Conservation (phyloP, 202 grass and related monocot genomes). For the Setaria viridis region DNA sequence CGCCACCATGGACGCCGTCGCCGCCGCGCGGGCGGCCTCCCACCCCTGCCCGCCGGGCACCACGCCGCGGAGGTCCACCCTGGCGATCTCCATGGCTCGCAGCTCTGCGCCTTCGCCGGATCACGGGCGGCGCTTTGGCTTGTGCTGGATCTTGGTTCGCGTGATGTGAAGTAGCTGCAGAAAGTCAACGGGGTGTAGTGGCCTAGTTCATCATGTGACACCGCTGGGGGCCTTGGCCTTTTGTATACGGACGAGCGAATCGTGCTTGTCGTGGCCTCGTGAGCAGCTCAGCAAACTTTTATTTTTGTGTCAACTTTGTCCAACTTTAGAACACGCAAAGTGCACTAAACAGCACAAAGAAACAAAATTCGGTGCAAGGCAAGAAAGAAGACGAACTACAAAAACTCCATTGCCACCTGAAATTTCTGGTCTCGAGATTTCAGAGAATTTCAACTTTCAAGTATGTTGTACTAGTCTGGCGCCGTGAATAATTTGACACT, state of each 20-base stretch:
- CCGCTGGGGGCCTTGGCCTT: background rate
- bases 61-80: slow-evolving; percentile 29
- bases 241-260: background rate
- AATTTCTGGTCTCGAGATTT: no score
- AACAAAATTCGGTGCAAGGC: no score
- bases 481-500: no score
- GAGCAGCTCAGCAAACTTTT: background rate
- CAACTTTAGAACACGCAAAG: no score
- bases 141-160: background rate
- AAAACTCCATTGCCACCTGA: no score
- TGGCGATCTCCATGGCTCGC: slow-evolving; percentile 1
- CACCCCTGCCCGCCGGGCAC: slow-evolving; percentile 39
- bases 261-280: background rate
- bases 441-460: no score
- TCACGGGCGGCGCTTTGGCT: no score
- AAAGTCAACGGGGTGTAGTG: background rate
- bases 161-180: background rate
- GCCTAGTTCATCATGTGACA: background rate
- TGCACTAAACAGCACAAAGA: no score
- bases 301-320: background rate
- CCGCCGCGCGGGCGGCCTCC: slow-evolving; percentile 41
- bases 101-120: background rate
- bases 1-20: slow-evolving; percentile 49
- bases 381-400: no score
- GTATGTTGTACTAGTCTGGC: no score